Evolutionary conservation across 805 yeast species (phyloP).

Genomic region (Yarrowia yakushimensis): DNA sequence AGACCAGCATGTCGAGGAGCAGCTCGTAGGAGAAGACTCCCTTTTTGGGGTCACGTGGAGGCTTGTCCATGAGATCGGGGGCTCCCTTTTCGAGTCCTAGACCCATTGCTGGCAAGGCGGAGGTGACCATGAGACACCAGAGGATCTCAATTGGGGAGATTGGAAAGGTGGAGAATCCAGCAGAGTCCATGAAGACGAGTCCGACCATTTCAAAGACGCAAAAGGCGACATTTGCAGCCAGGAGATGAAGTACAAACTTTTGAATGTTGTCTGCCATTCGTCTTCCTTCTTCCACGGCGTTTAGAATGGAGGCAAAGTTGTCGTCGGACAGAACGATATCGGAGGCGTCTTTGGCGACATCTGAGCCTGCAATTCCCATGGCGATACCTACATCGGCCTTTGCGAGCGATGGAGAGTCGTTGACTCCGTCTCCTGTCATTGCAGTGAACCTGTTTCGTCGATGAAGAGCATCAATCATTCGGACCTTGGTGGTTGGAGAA

Average conservation of each 20-base stretch:
- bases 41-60: slow-evolving; percentile 55
- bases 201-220: slow-evolving; percentile 68
- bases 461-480: slow-evolving; percentile 75
- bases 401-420: slow-evolving; percentile 74
- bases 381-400: slow-evolving; percentile 80
- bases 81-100: slow-evolving; percentile 65
- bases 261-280: slow-evolving; percentile 76
- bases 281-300: slow-evolving; percentile 80
- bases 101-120: slow-evolving; percentile 84
- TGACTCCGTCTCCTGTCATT: slow-evolving; percentile 84
- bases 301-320: slow-evolving; percentile 73
- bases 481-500: slow-evolving; percentile 77
- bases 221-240: slow-evolving; percentile 71
- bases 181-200: slow-evolving; percentile 60
- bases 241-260: slow-evolving; percentile 68
- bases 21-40: slow-evolving; percentile 65
- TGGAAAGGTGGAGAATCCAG: slow-evolving; percentile 73
- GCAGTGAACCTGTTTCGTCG: slow-evolving; percentile 63
- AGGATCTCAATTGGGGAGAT: slow-evolving; percentile 74
- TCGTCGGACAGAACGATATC: slow-evolving; percentile 74
- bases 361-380: slow-evolving; percentile 78
- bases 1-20: slow-evolving; percentile 62
- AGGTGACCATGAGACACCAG: slow-evolving; percentile 75
- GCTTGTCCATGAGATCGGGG: slow-evolving; percentile 58
- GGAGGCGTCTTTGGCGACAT: slow-evolving; percentile 80